These are phyloP conservation scores for Dipodascopsis tothii DNA, from an alignment of 805 yeast species.

Conservation along the genomic window DNA sequence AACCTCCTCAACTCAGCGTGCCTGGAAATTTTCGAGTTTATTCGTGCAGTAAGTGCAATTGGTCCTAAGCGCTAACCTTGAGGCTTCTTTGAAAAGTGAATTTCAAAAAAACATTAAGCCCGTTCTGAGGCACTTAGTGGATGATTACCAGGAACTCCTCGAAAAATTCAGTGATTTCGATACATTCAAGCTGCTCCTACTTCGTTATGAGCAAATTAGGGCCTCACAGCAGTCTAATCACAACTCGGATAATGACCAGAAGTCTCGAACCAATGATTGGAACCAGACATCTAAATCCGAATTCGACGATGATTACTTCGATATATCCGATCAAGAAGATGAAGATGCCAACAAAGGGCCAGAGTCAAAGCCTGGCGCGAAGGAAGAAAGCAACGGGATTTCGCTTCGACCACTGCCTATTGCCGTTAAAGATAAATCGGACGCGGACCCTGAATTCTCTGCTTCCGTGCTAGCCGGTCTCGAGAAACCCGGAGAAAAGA, in stretches of 20 bases:
- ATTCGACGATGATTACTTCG: background rate
- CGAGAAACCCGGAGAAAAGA: constrained; percentile 12
- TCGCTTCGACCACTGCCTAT: background rate
- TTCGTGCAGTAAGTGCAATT: constrained; percentile 27
- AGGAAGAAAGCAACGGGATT: background rate
- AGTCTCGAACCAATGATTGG: no score
- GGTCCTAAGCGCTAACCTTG: constrained; percentile 17
- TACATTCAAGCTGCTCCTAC: constrained; percentile 11
- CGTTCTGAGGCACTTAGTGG: constrained; percentile 31
- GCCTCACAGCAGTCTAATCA: no score
- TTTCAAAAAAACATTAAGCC: constrained; percentile 27
- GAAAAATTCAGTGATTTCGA: constrained; percentile 30
- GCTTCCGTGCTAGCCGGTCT: constrained; percentile 1
- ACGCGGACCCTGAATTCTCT: background rate
- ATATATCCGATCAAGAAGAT: background rate
- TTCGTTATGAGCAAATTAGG: constrained; percentile 6
- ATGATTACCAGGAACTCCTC: constrained; percentile 30
- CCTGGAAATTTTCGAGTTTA: constrained; percentile 54
- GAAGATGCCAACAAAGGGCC: background rate
- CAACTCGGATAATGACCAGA: no score
- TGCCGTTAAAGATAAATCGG: background rate
- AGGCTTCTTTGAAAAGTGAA: constrained; percentile 10
- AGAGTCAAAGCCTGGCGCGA: background rate
- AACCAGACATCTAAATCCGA: constrained; percentile 1
- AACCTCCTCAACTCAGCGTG: constrained; percentile 70